A percentile compares a stretch with the other conserved stretches of the same genome.
Conservation (phyloP, 2,329 filamentous ascomycete species). For the Thielaviopsis musarum region DNA sequence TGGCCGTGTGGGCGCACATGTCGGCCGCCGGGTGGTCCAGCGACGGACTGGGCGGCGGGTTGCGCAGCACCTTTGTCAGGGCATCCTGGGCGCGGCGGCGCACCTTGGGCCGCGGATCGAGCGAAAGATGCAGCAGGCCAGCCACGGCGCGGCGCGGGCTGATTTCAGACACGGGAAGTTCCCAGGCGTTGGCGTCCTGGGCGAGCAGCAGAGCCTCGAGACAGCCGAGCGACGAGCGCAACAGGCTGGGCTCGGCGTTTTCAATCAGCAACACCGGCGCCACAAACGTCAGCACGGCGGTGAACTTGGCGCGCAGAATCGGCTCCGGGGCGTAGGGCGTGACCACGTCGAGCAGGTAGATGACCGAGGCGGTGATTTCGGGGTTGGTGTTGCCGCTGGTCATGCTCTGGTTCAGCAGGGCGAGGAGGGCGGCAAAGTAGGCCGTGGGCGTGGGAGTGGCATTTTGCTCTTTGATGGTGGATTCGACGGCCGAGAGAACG, state of each 20-base stretch:
- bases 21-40: conserved; percentile 89
- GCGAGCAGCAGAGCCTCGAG: conserved; percentile 81
- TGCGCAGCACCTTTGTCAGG: conserved; percentile 63
- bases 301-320: conserved; percentile 86
- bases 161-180: conserved; percentile 64
- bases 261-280: conserved; percentile 66
- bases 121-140: conserved; percentile 65
- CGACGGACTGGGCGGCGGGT: conserved; percentile 76
- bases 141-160: conserved; percentile 77
- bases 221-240: conserved; percentile 80
- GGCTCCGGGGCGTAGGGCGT: conserved; percentile 71
- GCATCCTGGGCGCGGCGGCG: conserved; percentile 87
- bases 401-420: conserved; percentile 65
- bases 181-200: conserved; percentile 79
- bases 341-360: conserved; percentile 89
- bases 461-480: conserved; percentile 78
- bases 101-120: conserved; percentile 84
- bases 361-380: conserved; percentile 67
- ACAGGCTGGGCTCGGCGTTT: conserved; percentile 71
- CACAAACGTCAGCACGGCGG: conserved; percentile 74
- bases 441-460: conserved; percentile 69
- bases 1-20: conserved; percentile 84
- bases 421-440: conserved; percentile 90
- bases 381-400: conserved; percentile 55
- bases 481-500: conserved; percentile 80